Evolutionary conservation across 331 rosid genomes (phyloP).

Genomic region (Phaseolus coccineus): DNA sequence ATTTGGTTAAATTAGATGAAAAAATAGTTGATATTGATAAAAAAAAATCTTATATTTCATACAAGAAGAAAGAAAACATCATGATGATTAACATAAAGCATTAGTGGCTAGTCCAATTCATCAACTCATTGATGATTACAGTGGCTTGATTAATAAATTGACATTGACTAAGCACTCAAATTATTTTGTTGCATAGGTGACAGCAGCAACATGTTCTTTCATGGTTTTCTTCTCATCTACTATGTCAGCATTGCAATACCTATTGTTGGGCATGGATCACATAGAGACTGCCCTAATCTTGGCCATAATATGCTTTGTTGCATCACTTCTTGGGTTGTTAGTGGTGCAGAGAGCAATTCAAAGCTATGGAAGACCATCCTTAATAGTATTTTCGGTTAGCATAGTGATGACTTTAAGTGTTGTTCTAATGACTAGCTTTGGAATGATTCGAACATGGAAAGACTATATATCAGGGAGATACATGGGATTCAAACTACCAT

Average conservation of each 20-base stretch:
- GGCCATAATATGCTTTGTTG: constrained; percentile 65
- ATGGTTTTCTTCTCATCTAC: constrained; percentile 91
- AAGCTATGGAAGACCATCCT: constrained; percentile 78
- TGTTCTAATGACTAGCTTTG: constrained; percentile 78
- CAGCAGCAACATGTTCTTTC: constrained; percentile 91
- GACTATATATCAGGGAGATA: constrained; percentile 64
- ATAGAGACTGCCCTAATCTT: constrained; percentile 56
- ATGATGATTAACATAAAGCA: background rate
- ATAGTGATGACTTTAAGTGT: constrained; percentile 75
- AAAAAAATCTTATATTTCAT: background rate
- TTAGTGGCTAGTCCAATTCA: background rate
- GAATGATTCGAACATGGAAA: constrained; percentile 64
- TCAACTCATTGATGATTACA: background rate
- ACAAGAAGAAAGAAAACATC: background rate
- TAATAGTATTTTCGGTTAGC: constrained; percentile 74
- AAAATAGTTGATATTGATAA: background rate
- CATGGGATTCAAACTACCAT: constrained; percentile 84
- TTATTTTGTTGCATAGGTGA: constrained; percentile 54
- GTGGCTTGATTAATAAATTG: background rate
- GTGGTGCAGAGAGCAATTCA: constrained; percentile 74
- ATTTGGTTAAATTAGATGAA: background rate
- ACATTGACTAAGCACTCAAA: constrained; percentile 10
- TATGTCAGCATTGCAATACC: constrained; percentile 83
- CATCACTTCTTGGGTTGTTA: constrained; percentile 69
- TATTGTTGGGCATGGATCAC: constrained; percentile 76